Percentiles rank a stretch among this genome's conserved stretches.
Evolutionary conservation across 2,329 filamentous ascomycete genomes (phyloP).

Genomic region (Colletotrichum melonis): DNA sequence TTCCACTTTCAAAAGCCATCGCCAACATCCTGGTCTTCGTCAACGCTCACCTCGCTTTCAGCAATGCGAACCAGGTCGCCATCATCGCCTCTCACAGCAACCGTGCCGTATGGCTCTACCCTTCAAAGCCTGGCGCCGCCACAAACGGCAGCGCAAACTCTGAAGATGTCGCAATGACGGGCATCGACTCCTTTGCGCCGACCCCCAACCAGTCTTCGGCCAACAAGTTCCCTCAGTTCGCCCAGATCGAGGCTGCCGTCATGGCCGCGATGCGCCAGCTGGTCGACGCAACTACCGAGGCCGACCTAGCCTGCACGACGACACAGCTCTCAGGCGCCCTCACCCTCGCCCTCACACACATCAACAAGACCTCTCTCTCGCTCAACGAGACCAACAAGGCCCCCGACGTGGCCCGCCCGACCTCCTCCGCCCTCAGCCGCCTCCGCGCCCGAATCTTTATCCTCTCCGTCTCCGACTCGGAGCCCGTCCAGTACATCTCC

Average conservation of each 20-base stretch:
- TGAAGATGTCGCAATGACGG: conserved; percentile 70
- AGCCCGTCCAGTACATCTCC: conserved; percentile 93
- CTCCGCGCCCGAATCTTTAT: conserved; percentile 88
- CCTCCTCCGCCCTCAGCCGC: conserved; percentile 52
- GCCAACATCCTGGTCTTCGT: conserved; percentile 94
- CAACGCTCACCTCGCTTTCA: conserved; percentile 95
- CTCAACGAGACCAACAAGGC: conserved; percentile 67
- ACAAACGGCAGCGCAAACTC: conserved; percentile 45
- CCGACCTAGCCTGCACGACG: conserved; percentile 77
- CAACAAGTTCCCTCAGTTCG: conserved; percentile 95
- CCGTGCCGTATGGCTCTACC: conserved; percentile 91
- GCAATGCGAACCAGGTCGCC: conserved; percentile 92
- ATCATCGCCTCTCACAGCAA: conserved; percentile 91
- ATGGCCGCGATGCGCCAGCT: conserved; percentile 79
- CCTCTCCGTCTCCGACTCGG: conserved; percentile 85
- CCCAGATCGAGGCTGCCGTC: conserved; percentile 85
- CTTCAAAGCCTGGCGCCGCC: conserved; percentile 54
- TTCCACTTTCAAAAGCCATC: conserved; percentile 86
- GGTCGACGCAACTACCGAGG: conserved; percentile 73
- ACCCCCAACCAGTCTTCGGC: conserved; percentile 59
- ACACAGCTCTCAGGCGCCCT: conserved; percentile 93
- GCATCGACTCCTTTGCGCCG: conserved; percentile 50
- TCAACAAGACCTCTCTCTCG: conserved; percentile 82
- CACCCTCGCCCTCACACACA: conserved; percentile 88
- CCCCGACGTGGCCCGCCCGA: conserved; percentile 49